Evolutionary conservation across 2,329 filamentous ascomycete species (phyloP).

Genomic region (Fusarium longipes): DNA sequence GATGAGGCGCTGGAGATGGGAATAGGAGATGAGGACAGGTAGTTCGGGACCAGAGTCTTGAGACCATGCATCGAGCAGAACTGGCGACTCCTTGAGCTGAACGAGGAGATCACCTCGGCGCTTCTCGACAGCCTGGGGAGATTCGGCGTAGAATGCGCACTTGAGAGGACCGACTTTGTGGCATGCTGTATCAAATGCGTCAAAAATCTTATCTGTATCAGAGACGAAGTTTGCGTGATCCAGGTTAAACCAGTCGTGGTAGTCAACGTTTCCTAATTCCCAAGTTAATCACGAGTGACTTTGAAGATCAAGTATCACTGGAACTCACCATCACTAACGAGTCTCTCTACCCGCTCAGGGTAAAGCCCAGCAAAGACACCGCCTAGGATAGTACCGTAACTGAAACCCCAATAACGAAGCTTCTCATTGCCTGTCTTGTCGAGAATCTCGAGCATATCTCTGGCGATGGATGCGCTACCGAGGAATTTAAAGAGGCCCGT

Average conservation of each 20-base stretch:
- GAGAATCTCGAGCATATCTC: slow-evolving; percentile 62
- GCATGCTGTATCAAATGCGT: slow-evolving; percentile 65
- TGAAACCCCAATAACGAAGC: slow-evolving; percentile 66
- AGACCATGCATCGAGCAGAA: slow-evolving; percentile 53
- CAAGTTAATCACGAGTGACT: background rate
- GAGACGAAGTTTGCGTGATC: slow-evolving; percentile 59
- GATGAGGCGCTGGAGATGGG: slow-evolving; percentile 57
- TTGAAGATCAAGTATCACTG: too few relatives aligned
- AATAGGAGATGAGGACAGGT: slow-evolving; percentile 63
- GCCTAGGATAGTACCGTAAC: slow-evolving; percentile 65
- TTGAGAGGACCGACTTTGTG: slow-evolving; percentile 60
- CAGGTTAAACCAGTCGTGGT: slow-evolving; percentile 64
- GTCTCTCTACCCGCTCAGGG: slow-evolving; percentile 61
- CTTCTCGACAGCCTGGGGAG: slow-evolving; percentile 53
- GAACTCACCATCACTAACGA: slow-evolving; percentile 62
- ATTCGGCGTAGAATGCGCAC: slow-evolving; percentile 58
- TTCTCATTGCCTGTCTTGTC: slow-evolving; percentile 55
- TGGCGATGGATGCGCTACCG: slow-evolving; percentile 58
- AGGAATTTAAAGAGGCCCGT: slow-evolving; percentile 55
- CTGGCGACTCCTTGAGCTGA: slow-evolving; percentile 55
- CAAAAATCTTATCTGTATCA: slow-evolving; percentile 66
- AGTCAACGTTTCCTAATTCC: slow-evolving; percentile 59
- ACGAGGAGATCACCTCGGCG: slow-evolving; percentile 56
- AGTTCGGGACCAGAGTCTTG: slow-evolving; percentile 52
- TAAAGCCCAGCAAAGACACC: slow-evolving; percentile 64